Evolutionary conservation across 2,329 filamentous ascomycete genomes (phyloP).

Genomic region (Zelopaecilomyces penicillatus): DNA sequence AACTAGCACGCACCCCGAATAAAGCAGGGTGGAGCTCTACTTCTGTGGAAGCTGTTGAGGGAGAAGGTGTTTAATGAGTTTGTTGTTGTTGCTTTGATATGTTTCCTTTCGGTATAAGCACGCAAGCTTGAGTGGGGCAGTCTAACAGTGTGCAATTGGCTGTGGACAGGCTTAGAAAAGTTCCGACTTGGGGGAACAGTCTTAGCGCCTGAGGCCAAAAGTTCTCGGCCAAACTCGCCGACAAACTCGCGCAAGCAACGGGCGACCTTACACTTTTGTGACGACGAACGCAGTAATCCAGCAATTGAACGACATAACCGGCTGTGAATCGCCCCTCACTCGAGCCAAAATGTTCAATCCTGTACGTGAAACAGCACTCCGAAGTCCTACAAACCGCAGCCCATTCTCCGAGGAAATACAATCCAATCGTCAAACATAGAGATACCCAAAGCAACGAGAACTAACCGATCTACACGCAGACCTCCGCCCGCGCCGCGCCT

Average conservation of each 20-base stretch:
- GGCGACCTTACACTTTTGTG: conserved; percentile 12
- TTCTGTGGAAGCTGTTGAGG: too few species aligned
- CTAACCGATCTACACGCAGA: conserved; percentile 31
- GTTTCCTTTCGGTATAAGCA: background rate
- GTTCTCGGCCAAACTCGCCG: conserved; percentile 24
- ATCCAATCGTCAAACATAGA: too few species aligned
- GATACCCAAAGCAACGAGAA: background rate
- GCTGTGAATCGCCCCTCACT: conserved; percentile 18
- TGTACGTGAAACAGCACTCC: conserved; percentile 20
- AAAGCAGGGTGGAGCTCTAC: too few species aligned
- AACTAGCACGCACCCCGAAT: too few species aligned
- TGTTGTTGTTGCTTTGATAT: background rate
- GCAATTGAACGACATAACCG: conserved; percentile 29
- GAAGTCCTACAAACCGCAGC: background rate
- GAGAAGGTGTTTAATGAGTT: background rate
- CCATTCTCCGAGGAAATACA: background rate
- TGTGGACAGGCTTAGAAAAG: too few species aligned
- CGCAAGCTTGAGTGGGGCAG: too few species aligned
- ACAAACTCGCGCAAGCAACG: conserved; percentile 25
- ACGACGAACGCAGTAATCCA: conserved; percentile 20
- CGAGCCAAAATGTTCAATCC: conserved; percentile 32
- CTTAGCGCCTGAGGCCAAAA: conserved; percentile 22
- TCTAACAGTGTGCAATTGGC: too few species aligned
- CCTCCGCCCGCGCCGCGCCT: conserved; percentile 35
- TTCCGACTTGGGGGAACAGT: too few species aligned